These are phyloP conservation scores for Pseudopithomyces chartarum DNA, from an alignment of 2,329 filamentous ascomycete genomes.

Conservation along the genomic window DNA sequence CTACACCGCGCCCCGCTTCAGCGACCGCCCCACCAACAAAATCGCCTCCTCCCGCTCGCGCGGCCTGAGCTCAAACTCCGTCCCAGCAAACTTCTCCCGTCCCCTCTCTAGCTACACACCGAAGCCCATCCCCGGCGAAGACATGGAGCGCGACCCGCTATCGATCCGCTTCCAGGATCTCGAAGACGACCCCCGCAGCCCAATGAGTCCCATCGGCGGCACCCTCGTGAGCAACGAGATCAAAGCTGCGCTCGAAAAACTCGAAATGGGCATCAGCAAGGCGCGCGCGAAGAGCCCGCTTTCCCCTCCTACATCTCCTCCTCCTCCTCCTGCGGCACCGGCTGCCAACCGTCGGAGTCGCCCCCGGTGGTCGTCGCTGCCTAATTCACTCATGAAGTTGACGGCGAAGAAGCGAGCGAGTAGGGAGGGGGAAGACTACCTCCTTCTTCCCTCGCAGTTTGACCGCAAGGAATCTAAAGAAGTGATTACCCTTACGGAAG, in stretches of 20 bases:
- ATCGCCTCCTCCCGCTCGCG: slow-evolving; percentile 38
- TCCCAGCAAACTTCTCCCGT: slow-evolving; percentile 29
- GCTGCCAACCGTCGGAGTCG: background rate
- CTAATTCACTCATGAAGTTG: slow-evolving; percentile 7
- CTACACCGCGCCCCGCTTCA: slow-evolving; percentile 28
- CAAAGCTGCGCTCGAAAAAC: slow-evolving; percentile 4
- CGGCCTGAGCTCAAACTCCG: slow-evolving; percentile 29
- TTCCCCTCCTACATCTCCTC: background rate
- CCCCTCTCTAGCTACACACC: slow-evolving; percentile 23
- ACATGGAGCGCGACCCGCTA: slow-evolving; percentile 27
- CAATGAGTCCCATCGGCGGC: slow-evolving; percentile 16
- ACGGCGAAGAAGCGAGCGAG: slow-evolving; percentile 8
- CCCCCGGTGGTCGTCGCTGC: slow-evolving; percentile 6
- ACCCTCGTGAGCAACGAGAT: slow-evolving; percentile 12
- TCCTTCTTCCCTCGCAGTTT: background rate
- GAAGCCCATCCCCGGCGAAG: slow-evolving; percentile 26
- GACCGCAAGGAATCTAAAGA: background rate
- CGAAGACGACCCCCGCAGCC: slow-evolving; percentile 27
- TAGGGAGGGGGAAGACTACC: slow-evolving; percentile 2
- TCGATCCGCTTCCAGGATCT: slow-evolving; percentile 22
- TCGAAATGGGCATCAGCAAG: background rate
- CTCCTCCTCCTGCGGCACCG: too few relatives aligned
- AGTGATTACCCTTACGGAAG: slow-evolving; percentile 9
- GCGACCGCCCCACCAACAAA: slow-evolving; percentile 30
- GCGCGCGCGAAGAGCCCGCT: background rate